Evolutionary conservation across 495 filamentous ascomycete genomes (phyloP).

Genomic region (Penicillium psychrofluorescens): DNA sequence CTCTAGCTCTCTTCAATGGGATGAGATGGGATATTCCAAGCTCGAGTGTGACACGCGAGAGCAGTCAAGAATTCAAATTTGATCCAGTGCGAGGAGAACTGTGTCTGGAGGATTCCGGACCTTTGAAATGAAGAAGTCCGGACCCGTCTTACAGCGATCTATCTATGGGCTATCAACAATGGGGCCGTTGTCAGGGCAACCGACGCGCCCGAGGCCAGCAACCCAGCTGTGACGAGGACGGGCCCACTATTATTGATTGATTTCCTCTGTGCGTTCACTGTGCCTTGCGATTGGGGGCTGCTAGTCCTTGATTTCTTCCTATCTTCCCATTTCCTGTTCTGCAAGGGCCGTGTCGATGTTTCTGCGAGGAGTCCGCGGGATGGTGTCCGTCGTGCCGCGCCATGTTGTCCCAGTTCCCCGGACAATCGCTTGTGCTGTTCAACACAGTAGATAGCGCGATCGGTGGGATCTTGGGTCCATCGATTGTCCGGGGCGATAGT

Average conservation of each 20-base stretch:
- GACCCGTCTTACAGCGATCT: conserved; percentile 17
- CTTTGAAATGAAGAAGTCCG: conserved; percentile 17
- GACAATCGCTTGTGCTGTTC: no score
- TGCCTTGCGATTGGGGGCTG: background rate
- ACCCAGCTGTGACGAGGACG: conserved; percentile 20
- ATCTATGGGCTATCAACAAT: conserved; percentile 38
- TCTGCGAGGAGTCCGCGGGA: conserved; percentile 12
- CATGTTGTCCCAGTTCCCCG: no score
- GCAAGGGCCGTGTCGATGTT: background rate
- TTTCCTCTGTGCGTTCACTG: no score
- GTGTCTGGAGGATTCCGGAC: background rate
- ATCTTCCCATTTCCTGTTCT: background rate
- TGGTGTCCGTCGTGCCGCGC: no score
- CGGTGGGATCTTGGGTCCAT: background rate
- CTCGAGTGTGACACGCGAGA: conserved; percentile 6
- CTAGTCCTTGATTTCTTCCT: background rate
- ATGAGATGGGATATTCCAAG: no score
- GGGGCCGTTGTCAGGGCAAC: conserved; percentile 38
- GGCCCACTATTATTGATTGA: conserved; percentile 6
- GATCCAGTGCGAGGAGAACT: no score
- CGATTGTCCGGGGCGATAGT: background rate
- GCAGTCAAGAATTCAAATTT: background rate
- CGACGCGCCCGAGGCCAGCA: conserved; percentile 20
- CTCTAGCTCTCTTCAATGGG: no score
- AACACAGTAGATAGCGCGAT: background rate